Base-by-base conservation (phyloP, 2,329 filamentous ascomycete genomes). In the Diaporthe batatas region DNA sequence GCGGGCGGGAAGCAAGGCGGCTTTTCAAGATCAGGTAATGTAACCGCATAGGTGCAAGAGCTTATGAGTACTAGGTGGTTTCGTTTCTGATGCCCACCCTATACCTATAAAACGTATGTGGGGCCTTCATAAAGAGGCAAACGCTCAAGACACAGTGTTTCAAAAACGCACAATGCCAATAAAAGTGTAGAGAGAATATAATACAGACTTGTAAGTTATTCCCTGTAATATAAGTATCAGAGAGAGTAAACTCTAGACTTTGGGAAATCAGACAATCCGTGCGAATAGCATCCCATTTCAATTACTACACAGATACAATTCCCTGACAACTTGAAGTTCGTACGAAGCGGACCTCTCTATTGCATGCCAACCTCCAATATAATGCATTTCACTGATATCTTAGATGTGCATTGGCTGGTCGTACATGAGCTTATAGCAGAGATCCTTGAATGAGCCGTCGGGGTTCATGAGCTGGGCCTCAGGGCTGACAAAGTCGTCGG, bases 391-490 rank as follows among this genome's bases (percentile, higher is more conserved):
- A 32, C 6, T 12, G 1, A 67, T 4, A 25, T 2, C 29, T 21
- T 16, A 67, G 12, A 34, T 25, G 29, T 55, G 49, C 67, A 70
- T 70, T 10, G 67, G 67, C 67, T 70, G 67, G 14, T 70, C 67
- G 16, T 29, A 53, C 67, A 70, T 70, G 34, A 70, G 21, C 36
- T 55, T 70, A 3, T n/a, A 55, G 51, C 59, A 59, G 8, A 82
- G 76, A 36, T 77, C 76, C 14, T 80, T 86, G 64, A 84, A 84
- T 21, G 77, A 78, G 3, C 83, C 84, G 68, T 85, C 79, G 6
- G 72, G 71, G 62, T 84, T 82, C 83, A 86, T 85, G 73, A 86
- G 79, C 77, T 85, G 83, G 39, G 84, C 84, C 42, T 79, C 81
- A 0, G 83, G 84, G 74, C 84, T 86, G n/a, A 86, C 84, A 77